phyloP scores from a whole-genome alignment of 192 early-diverging fungal genomes.

The Linnemannia elongata region DNA sequence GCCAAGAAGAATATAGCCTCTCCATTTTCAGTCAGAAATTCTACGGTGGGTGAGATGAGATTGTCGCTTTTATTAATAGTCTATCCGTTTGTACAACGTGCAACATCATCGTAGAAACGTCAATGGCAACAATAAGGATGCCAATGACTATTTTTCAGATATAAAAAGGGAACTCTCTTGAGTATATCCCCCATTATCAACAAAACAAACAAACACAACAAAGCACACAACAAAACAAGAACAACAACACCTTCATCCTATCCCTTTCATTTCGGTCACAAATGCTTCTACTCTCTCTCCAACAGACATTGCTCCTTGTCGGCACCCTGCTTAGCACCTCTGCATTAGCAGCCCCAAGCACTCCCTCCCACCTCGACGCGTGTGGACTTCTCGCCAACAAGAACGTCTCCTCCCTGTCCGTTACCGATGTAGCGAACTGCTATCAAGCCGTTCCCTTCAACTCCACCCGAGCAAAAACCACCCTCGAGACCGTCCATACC shows the following conservation, averaged over 20 bases:
- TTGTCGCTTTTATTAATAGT: too few relatives aligned
- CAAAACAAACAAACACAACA: background rate
- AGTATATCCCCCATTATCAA: background rate
- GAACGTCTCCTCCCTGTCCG: background rate
- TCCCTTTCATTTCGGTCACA: background rate
- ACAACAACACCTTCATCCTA: background rate
- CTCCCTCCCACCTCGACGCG: background rate
- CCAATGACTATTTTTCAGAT: background rate
- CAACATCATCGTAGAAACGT: too few relatives aligned
- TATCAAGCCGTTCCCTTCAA: constrained; percentile 26
- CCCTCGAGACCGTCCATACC: constrained; percentile 18
- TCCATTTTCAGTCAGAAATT: too few relatives aligned
- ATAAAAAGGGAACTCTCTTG: background rate
- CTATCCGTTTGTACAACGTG: too few relatives aligned
- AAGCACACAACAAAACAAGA: too few relatives aligned
- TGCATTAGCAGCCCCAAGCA: background rate
- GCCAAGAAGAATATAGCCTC: too few relatives aligned
- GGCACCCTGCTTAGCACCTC: background rate
- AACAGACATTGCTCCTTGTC: background rate
- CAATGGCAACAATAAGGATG: too few relatives aligned
- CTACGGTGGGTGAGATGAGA: too few relatives aligned
- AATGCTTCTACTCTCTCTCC: background rate
- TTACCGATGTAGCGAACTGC: constrained; percentile 14
- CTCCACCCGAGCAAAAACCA: background rate
- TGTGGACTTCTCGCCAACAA: background rate